These are phyloP conservation scores for Penicillium olsonii DNA, from an alignment of 2,329 filamentous ascomycete species.

Conservation along the genomic window DNA sequence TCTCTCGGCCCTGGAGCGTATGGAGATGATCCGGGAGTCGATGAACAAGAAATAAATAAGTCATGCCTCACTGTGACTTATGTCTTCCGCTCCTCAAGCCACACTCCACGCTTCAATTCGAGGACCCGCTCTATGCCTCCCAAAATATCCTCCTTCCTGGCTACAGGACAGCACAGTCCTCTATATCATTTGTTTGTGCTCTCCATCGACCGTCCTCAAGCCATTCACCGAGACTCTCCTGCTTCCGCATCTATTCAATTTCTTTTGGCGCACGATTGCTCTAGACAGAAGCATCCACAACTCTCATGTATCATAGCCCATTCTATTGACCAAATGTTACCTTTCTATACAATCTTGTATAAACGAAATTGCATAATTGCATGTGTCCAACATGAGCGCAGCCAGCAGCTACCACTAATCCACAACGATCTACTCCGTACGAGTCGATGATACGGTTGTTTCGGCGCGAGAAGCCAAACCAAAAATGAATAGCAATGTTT, in stretches of 20 bases:
- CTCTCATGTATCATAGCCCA: conserved; percentile 15
- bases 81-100: neutral
- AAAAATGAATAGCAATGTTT: neutral
- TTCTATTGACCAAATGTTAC: conserved; percentile 8
- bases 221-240: neutral
- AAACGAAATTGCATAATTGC: conserved; percentile 7
- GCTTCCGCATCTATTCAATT: neutral
- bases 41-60: conserved; percentile 13
- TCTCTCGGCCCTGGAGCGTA: conserved; percentile 36
- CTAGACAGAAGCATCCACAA: conserved; percentile 7
- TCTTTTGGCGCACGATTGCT: neutral
- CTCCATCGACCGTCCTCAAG: neutral
- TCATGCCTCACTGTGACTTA: neutral
- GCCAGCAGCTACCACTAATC: neutral
- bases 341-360: conserved; percentile 3
- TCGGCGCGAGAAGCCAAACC: neutral
- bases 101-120: neutral
- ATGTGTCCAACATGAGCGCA: neutral
- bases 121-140: neutral
- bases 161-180: neutral
- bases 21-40: conserved; percentile 33
- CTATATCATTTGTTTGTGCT: conserved; percentile 1
- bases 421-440: no score
- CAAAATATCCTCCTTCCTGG: neutral
- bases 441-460: neutral